Percentiles rank a stretch among this genome's conserved stretches.
These are phyloP conservation scores for Lentinula raphanica DNA, from an alignment of 768 basidiomycete species.

Conservation along the genomic window DNA sequence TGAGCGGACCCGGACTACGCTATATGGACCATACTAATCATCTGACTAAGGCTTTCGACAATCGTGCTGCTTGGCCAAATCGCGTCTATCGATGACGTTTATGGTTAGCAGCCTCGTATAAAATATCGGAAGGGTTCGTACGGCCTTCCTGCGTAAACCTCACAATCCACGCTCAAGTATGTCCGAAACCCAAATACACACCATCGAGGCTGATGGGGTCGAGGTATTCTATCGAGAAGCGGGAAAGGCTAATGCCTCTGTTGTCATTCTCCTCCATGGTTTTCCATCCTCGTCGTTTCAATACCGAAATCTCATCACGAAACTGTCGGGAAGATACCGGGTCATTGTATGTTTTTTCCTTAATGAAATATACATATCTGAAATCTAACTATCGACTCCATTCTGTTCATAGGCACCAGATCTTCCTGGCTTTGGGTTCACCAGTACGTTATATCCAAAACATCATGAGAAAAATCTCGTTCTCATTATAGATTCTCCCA, in stretches of 20 bases:
- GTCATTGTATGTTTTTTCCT: slow-evolving; percentile 26
- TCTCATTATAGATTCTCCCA: background rate
- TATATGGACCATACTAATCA: no score
- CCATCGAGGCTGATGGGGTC: slow-evolving; percentile 27
- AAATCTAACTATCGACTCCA: background rate
- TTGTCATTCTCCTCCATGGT: slow-evolving; percentile 43
- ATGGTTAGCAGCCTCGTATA: background rate
- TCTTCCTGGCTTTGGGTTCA: slow-evolving; percentile 47
- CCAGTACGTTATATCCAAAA: slow-evolving; percentile 23
- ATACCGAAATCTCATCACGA: slow-evolving; percentile 41
- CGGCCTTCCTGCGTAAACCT: no score
- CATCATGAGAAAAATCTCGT: no score
- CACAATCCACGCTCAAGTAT: slow-evolving; percentile 7
- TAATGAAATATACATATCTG: no score
- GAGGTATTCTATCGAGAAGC: slow-evolving; percentile 42
- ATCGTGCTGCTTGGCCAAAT: background rate
- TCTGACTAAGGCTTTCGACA: background rate
- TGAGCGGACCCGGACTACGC: no score
- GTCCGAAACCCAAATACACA: slow-evolving; percentile 16
- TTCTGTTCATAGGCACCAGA: slow-evolving; percentile 35
- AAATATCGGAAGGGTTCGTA: no score
- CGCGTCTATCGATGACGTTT: background rate
- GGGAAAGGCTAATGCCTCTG: slow-evolving; percentile 23
- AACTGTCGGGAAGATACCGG: slow-evolving; percentile 34
- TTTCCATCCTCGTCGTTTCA: slow-evolving; percentile 46